Percentiles rank a stretch among this genome's conserved stretches.
Conservation (phyloP, 2,329 filamentous ascomycete species). For the Rutstroemia sp. region DNA sequence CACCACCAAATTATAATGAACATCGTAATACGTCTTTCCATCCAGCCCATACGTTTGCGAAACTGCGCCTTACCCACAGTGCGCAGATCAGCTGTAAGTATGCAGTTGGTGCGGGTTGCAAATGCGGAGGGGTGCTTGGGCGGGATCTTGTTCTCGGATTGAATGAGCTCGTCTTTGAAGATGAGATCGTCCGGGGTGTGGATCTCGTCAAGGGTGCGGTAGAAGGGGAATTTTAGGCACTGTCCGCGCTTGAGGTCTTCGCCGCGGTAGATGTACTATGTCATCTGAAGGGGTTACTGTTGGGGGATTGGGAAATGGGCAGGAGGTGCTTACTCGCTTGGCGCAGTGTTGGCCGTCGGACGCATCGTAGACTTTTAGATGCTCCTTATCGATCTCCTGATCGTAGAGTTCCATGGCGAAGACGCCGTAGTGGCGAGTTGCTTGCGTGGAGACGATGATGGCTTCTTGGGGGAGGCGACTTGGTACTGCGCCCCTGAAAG, state of each 20-base stretch:
- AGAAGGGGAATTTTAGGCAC: slow-evolving; percentile 15
- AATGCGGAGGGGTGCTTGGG: slow-evolving; percentile 1
- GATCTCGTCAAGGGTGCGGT: slow-evolving; percentile 2
- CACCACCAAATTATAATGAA: slow-evolving; percentile 12
- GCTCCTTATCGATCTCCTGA: slow-evolving; percentile 6
- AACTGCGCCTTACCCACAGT: slow-evolving; percentile 7
- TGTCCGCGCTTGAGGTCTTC: slow-evolving; percentile 15
- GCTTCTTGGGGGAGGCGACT: slow-evolving; percentile 14
- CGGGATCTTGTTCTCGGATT: slow-evolving; percentile 5
- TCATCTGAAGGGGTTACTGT: slow-evolving; percentile 13
- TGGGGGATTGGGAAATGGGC: neutral
- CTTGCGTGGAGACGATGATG: slow-evolving; percentile 13
- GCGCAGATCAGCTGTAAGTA: slow-evolving; percentile 10
- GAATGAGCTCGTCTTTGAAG: slow-evolving; percentile 13
- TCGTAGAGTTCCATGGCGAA: slow-evolving; percentile 1
- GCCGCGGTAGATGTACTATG: slow-evolving; percentile 18
- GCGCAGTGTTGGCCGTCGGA: neutral
- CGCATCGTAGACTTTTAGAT: neutral
- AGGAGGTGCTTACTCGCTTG: neutral
- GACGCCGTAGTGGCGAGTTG: slow-evolving; percentile 20
- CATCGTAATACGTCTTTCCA: slow-evolving; percentile 4
- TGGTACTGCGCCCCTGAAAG: slow-evolving; percentile 17
- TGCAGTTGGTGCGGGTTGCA: slow-evolving; percentile 1
- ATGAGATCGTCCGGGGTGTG: slow-evolving; percentile 8
- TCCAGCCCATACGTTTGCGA: slow-evolving; percentile 3